Percentiles rank a stretch among this genome's conserved stretches.
Evolutionary conservation across 176 grass and related monocot species (phyloP).

Genomic region (Triticum dicoccoides): DNA sequence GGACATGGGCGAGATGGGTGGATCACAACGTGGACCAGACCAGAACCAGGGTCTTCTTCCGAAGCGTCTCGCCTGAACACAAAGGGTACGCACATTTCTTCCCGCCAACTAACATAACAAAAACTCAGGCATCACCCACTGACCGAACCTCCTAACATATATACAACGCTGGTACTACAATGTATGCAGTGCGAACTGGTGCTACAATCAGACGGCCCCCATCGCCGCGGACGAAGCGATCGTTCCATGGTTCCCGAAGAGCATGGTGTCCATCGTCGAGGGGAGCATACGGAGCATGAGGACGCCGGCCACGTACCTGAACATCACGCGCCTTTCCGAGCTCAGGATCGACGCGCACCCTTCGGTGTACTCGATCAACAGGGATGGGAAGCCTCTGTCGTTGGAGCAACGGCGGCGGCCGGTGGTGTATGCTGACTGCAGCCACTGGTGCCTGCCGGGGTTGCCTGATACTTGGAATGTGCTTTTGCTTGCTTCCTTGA

Average conservation of each 20-base stretch:
- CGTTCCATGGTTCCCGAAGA: conserved; percentile 36
- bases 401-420: conserved; percentile 30
- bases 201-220: conserved; percentile 43
- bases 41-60: conserved; percentile 51
- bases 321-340: conserved; percentile 46
- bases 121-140: neutral
- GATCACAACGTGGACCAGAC: conserved; percentile 21
- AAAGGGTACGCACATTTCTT: conserved; percentile 26
- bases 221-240: conserved; percentile 23
- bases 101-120: no score
- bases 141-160: neutral
- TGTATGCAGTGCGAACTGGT: conserved; percentile 45
- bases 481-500: conserved; percentile 46
- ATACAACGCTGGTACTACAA: no score
- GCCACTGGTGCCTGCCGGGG: conserved; percentile 67
- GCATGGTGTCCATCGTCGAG: conserved; percentile 27
- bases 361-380: conserved; percentile 34
- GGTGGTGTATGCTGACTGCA: conserved; percentile 35
- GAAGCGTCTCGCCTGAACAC: conserved; percentile 63
- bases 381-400: conserved; percentile 32
- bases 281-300: conserved; percentile 21
- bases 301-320: conserved; percentile 21
- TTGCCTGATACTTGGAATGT: conserved; percentile 53
- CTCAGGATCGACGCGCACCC: conserved; percentile 44
- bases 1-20: conserved; percentile 54